A percentile compares a stretch with the other conserved stretches of the same genome.
Evolutionary conservation across 306 rosid genomes (phyloP).

Genomic region (Citrullus colocynthis): DNA sequence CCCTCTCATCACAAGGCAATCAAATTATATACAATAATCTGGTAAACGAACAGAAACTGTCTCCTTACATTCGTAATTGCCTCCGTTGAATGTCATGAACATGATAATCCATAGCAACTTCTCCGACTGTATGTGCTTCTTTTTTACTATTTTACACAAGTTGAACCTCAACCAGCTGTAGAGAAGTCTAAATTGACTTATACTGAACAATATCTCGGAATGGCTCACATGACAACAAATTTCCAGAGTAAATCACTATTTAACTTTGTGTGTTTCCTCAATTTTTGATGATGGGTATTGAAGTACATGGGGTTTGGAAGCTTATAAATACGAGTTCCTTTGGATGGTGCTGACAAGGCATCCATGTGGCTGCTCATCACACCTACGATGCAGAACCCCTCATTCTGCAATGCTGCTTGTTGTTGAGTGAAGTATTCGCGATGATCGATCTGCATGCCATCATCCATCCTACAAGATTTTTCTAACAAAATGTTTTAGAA

Average conservation of each 20-base stretch:
- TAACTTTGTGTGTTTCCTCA: conserved; percentile 8
- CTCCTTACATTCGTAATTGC: not conserved
- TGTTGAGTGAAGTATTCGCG: conserved; percentile 31
- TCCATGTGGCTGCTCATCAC: conserved; percentile 50
- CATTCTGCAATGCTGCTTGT: conserved; percentile 27
- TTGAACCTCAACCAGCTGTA: not conserved
- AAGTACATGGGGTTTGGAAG: conserved; percentile 42
- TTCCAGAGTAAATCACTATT: not conserved
- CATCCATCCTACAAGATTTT: conserved; percentile 43
- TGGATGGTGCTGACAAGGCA: conserved; percentile 24
- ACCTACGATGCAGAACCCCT: conserved; percentile 37
- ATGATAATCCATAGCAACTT: not conserved
- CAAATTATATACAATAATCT: not conserved
- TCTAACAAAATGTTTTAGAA: not conserved
- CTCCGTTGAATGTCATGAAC: not conserved
- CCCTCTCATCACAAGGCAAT: not conserved
- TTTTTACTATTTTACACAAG: not conserved
- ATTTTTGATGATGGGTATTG: conserved; percentile 21
- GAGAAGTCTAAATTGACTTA: not conserved
- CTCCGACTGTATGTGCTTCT: not conserved
- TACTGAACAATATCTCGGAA: not conserved
- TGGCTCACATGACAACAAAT: not conserved
- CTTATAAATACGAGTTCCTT: conserved; percentile 32
- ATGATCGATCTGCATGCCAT: conserved; percentile 29
- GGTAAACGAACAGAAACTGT: not conserved